phyloP scores from a whole-genome alignment of 2,329 filamentous ascomycete genomes.

The Aspergillus fructus region DNA sequence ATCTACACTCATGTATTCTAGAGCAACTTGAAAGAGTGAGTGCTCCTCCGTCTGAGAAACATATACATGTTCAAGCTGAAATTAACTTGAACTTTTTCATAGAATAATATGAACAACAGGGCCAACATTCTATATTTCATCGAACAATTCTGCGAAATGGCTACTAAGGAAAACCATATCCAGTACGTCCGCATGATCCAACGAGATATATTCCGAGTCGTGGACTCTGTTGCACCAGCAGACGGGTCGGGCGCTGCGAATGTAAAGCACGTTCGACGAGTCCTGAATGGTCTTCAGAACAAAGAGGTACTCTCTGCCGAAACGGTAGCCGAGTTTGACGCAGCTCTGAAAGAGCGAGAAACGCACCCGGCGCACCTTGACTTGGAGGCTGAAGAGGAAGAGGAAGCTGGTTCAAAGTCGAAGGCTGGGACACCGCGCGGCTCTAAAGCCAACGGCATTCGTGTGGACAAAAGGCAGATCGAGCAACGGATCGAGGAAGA shows the following conservation, averaged over 20 bases:
- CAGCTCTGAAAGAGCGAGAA: slow-evolving; percentile 77
- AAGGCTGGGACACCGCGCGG: slow-evolving; percentile 30
- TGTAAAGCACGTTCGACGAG: slow-evolving; percentile 84
- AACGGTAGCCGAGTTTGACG: slow-evolving; percentile 76
- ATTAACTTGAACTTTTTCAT: background rate
- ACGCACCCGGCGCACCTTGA: slow-evolving; percentile 60
- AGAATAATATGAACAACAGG: slow-evolving; percentile 94
- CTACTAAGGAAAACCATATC: slow-evolving; percentile 69
- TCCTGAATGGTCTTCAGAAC: slow-evolving; percentile 67
- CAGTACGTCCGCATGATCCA: slow-evolving; percentile 94
- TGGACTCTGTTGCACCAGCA: slow-evolving; percentile 86
- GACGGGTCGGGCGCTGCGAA: slow-evolving; percentile 89
- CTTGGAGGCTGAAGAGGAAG: slow-evolving; percentile 33
- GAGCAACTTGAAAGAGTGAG: slow-evolving; percentile 85
- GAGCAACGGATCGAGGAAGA: slow-evolving; percentile 98
- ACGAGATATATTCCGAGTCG: slow-evolving; percentile 84
- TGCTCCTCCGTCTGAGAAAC: background rate
- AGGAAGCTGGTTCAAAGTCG: slow-evolving; percentile 24
- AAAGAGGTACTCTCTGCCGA: slow-evolving; percentile 74
- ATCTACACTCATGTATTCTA: slow-evolving; percentile 93
- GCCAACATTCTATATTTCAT: slow-evolving; percentile 99
- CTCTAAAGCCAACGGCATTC: slow-evolving; percentile 41
- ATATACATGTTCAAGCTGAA: background rate
- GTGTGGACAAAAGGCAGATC: slow-evolving; percentile 80
- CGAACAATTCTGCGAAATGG: slow-evolving; percentile 87